Percentiles rank a stretch among this genome's conserved stretches.
phyloP scores from a whole-genome alignment of 306 rosid genomes.

The Luffa acutangula region DNA sequence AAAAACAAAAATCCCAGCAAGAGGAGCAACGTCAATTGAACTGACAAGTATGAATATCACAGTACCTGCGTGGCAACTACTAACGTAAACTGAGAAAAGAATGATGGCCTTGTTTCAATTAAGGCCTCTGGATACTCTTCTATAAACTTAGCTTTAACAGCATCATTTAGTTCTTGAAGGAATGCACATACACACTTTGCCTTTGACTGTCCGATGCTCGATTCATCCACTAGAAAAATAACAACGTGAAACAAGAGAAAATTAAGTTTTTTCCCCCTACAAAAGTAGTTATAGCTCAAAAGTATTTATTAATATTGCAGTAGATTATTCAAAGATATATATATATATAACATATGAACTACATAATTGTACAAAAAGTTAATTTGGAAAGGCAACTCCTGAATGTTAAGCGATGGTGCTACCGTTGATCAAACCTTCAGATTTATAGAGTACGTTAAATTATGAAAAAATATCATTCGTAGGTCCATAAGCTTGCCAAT shows the following conservation, averaged over 20 bases:
- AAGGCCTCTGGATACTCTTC: conserved; percentile 79
- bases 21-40: neutral
- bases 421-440: neutral
- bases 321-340: neutral
- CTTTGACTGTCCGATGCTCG: conserved; percentile 80
- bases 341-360: neutral
- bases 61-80: conserved; percentile 89
- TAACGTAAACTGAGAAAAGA: conserved; percentile 87
- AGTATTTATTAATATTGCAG: neutral
- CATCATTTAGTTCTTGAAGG: conserved; percentile 95
- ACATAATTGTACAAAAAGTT: neutral
- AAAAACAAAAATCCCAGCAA: neutral
- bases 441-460: neutral
- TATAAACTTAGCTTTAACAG: conserved; percentile 87
- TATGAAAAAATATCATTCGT: neutral
- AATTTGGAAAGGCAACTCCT: neutral
- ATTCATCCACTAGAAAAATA: conserved; percentile 53
- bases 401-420: neutral
- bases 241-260: neutral
- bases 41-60: conserved; percentile 2
- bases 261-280: neutral
- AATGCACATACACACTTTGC: conserved; percentile 88
- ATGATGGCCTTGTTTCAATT: conserved; percentile 72
- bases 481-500: neutral
- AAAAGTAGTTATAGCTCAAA: neutral